Evolutionary conservation across 192 early-diverging fungal genomes (phyloP).

Genomic region (Entophlyctis luteolus): DNA sequence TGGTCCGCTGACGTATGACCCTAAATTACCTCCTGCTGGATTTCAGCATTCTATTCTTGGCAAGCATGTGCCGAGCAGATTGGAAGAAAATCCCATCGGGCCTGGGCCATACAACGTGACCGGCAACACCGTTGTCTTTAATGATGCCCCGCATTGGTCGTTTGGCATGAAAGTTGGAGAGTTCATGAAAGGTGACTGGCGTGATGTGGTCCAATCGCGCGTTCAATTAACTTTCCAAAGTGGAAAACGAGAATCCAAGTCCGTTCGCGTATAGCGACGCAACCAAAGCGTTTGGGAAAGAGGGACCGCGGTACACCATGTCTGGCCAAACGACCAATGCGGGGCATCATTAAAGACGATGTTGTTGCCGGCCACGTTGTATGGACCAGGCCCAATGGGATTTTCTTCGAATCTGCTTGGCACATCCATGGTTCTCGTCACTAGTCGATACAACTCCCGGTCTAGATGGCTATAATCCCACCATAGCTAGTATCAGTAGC

Average conservation of each 20-base stretch:
- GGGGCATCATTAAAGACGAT: slow-evolving; percentile 39
- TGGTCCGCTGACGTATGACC: slow-evolving; percentile 45
- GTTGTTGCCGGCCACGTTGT: slow-evolving; percentile 27
- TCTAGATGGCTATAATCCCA: slow-evolving; percentile 43
- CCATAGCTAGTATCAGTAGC: slow-evolving; percentile 23
- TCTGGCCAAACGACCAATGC: slow-evolving; percentile 49
- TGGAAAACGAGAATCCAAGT: slow-evolving; percentile 34
- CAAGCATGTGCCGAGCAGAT: slow-evolving; percentile 31
- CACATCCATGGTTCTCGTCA: slow-evolving; percentile 25
- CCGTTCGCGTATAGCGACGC: slow-evolving; percentile 39
- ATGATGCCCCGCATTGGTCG: slow-evolving; percentile 45
- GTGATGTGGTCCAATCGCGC: neutral
- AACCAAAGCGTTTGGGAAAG: slow-evolving; percentile 31
- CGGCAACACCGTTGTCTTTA: slow-evolving; percentile 24
- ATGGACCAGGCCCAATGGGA: slow-evolving; percentile 44
- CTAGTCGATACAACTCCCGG: slow-evolving; percentile 34
- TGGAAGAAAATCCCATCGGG: slow-evolving; percentile 16
- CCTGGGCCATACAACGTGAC: slow-evolving; percentile 48
- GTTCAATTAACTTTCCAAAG: slow-evolving; percentile 10
- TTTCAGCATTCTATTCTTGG: slow-evolving; percentile 51
- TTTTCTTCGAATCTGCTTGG: slow-evolving; percentile 1
- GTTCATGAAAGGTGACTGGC: slow-evolving; percentile 9
- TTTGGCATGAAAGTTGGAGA: slow-evolving; percentile 32
- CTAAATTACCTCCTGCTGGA: slow-evolving; percentile 40
- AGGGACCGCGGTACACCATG: slow-evolving; percentile 36